A percentile compares a stretch with the other conserved stretches of the same genome.
These are phyloP conservation scores for Pestalotiopsis sp. DNA, from an alignment of 2,329 filamentous ascomycete species.

Conservation along the genomic window DNA sequence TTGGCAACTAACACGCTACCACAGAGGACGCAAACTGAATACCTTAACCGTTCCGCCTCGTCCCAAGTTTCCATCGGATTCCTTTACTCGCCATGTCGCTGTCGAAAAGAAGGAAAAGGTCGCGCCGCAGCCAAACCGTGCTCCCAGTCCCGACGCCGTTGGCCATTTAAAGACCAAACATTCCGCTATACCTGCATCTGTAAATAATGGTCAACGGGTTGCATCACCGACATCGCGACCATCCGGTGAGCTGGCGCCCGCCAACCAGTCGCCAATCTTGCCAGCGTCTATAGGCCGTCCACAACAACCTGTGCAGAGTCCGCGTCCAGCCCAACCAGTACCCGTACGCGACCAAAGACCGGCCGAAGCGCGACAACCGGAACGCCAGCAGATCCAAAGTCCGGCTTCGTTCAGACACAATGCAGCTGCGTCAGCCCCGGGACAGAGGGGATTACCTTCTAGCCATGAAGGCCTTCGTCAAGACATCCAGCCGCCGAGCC, in stretches of 20 bases:
- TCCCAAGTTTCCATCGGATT: slow-evolving; percentile 46
- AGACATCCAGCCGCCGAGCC: not conserved
- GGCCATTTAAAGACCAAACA: slow-evolving; percentile 1
- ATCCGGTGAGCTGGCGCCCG: not conserved
- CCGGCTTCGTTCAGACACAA: not conserved
- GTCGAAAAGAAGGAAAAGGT: slow-evolving; percentile 20
- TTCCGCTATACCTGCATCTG: not conserved
- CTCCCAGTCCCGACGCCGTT: slow-evolving; percentile 25
- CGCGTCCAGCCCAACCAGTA: not conserved
- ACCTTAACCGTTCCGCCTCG: slow-evolving; percentile 56
- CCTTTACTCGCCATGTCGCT: slow-evolving; percentile 21
- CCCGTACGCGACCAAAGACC: not conserved
- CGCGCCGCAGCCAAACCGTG: slow-evolving; percentile 23
- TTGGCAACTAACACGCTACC: slow-evolving; percentile 22
- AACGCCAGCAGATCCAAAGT: not conserved
- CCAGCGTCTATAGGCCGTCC: not conserved
- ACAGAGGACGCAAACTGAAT: slow-evolving; percentile 51
- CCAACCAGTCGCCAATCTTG: not conserved
- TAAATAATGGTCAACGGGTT: not conserved
- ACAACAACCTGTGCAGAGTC: not conserved
- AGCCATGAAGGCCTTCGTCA: not conserved
- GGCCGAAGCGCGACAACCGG: not conserved
- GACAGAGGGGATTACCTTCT: not conserved
- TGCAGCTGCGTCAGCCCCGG: not conserved
- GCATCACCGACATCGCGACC: not conserved